Evolutionary conservation across 768 basidiomycete genomes (phyloP).

Genomic region (Mycena albidolilacea): DNA sequence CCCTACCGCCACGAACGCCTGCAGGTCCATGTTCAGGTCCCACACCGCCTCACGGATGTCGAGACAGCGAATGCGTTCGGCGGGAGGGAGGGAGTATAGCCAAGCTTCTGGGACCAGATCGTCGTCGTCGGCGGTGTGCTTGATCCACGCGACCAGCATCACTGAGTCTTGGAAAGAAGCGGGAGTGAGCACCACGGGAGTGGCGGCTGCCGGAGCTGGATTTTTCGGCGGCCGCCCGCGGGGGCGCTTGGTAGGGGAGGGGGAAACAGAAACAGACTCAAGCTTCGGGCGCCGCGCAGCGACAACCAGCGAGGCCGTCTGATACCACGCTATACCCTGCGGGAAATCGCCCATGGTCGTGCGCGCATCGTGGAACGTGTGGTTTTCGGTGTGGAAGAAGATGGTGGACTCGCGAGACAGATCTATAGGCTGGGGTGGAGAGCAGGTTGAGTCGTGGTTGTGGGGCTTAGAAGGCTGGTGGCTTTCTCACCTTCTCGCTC

Average conservation of each 20-base stretch:
- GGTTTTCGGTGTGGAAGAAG: constrained; percentile 42
- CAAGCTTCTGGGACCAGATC: constrained; percentile 43
- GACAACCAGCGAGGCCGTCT: constrained; percentile 10
- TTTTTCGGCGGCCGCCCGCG: background rate
- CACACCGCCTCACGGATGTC: constrained; percentile 39
- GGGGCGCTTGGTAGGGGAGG: background rate
- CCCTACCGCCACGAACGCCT: constrained; percentile 37
- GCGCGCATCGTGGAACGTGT: constrained; percentile 38
- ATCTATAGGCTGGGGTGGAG: constrained; percentile 19
- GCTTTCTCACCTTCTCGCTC: background rate
- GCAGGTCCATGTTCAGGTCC: constrained; percentile 42
- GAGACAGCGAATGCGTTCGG: constrained; percentile 42
- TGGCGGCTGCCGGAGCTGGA: background rate
- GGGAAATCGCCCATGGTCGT: constrained; percentile 43
- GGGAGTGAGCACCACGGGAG: background rate
- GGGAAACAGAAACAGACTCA: background rate
- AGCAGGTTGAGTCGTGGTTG: background rate
- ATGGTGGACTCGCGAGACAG: constrained; percentile 33
- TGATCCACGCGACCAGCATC: constrained; percentile 44
- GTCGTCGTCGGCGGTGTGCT: background rate
- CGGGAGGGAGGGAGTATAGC: constrained; percentile 42
- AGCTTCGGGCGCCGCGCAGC: background rate
- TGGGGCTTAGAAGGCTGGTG: background rate
- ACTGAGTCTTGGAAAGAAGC: constrained; percentile 23
- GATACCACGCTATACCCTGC: constrained; percentile 40